Evolutionary conservation across 163 green algal genomes (phyloP).

Genomic region (Chlamydomonas reinhardtii): DNA sequence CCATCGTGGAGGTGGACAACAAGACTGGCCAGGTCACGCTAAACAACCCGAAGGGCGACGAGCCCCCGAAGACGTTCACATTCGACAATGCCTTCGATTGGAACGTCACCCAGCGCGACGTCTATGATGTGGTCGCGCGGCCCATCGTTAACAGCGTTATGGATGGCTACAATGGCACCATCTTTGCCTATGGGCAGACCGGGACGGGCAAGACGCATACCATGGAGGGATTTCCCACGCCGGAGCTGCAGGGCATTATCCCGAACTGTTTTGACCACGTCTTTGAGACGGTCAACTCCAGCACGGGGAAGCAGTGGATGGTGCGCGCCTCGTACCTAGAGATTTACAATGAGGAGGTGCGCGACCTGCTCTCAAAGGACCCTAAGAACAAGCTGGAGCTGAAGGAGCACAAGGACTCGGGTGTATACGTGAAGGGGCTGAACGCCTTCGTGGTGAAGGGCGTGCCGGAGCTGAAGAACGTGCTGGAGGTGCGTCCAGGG

Average conservation of each 20-base stretch:
- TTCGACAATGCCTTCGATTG: slow-evolving; percentile 82
- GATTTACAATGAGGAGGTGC: slow-evolving; percentile 93
- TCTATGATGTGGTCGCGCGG: slow-evolving; percentile 74
- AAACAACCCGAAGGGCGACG: slow-evolving; percentile 71
- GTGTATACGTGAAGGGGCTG: slow-evolving; percentile 89
- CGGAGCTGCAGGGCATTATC: slow-evolving; percentile 83
- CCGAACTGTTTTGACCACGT: slow-evolving; percentile 86
- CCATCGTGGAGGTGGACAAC: slow-evolving; percentile 75
- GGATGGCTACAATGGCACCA: slow-evolving; percentile 84
- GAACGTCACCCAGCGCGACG: slow-evolving; percentile 64
- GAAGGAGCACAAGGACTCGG: slow-evolving; percentile 84
- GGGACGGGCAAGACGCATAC: slow-evolving; percentile 90
- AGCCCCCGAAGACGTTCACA: slow-evolving; percentile 77
- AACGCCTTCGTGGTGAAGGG: slow-evolving; percentile 79
- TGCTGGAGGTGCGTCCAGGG: slow-evolving; percentile 60
- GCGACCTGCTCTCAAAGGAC: slow-evolving; percentile 85
- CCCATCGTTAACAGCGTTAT: slow-evolving; percentile 80
- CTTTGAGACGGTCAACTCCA: slow-evolving; percentile 77
- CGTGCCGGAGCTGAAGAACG: slow-evolving; percentile 68
- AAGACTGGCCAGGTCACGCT: slow-evolving; percentile 62
- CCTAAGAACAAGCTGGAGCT: slow-evolving; percentile 82
- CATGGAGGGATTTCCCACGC: slow-evolving; percentile 73
- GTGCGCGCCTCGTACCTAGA: slow-evolving; percentile 87
- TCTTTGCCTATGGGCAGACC: slow-evolving; percentile 68
- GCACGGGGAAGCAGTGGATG: slow-evolving; percentile 73